Percentiles rank a stretch among this genome's conserved stretches.
Conservation (phyloP, 2,329 filamentous ascomycete species). For the Phaeosphaeria sp. region DNA sequence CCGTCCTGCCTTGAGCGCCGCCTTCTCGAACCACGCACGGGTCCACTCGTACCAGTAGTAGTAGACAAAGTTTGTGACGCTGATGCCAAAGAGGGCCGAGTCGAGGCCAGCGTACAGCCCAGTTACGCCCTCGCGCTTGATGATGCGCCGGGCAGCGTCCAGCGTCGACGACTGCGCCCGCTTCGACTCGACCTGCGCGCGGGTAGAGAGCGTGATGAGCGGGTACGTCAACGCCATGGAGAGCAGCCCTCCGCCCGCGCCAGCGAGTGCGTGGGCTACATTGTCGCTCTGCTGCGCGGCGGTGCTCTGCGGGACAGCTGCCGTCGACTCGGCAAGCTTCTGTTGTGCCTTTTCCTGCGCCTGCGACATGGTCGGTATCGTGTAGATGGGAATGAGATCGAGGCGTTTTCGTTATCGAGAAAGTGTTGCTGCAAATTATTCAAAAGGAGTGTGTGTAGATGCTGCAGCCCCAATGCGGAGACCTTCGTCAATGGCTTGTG, state of each 20-base stretch:
- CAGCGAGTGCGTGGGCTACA: constrained; percentile 91
- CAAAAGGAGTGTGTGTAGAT: constrained; percentile 11
- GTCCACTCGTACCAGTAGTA: constrained; percentile 99
- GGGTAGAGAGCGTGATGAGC: constrained; percentile 94
- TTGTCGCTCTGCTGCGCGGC: constrained; percentile 89
- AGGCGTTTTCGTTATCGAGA: background rate
- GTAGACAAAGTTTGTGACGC: constrained; percentile 98
- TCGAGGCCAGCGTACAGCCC: constrained; percentile 94
- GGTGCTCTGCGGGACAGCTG: constrained; percentile 59
- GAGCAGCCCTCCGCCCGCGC: constrained; percentile 89
- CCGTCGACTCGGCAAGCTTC: constrained; percentile 45
- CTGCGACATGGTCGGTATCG: constrained; percentile 34
- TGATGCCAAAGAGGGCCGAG: constrained; percentile 95
- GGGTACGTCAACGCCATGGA: constrained; percentile 98
- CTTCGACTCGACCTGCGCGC: constrained; percentile 96
- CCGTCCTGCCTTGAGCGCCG: constrained; percentile 74
- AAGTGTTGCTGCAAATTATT: background rate
- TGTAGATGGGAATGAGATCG: background rate
- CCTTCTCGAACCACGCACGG: constrained; percentile 80
- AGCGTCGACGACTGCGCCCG: constrained; percentile 85
- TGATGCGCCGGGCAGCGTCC: constrained; percentile 81
- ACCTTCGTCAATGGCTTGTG: constrained; percentile 36
- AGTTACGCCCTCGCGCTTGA: constrained; percentile 86
- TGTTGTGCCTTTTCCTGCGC: constrained; percentile 37
- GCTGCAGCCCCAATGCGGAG: constrained; percentile 12